phyloP scores from a whole-genome alignment of 2,329 filamentous ascomycete species.

The Magnaporthiopsis incrustans region DNA sequence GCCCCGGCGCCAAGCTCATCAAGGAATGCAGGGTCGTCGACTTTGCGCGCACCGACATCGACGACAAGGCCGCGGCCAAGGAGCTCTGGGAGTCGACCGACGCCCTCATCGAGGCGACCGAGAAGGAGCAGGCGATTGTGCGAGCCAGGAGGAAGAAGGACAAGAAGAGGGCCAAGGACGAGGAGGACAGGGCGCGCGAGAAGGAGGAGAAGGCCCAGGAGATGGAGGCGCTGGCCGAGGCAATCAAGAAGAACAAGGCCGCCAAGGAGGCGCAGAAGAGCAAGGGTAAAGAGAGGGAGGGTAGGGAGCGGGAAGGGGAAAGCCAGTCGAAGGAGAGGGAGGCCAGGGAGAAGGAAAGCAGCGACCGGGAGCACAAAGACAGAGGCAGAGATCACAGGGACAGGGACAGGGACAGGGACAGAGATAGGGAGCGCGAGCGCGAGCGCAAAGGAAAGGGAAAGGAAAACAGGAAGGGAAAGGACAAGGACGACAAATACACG shows the following conservation, averaged over 20 bases:
- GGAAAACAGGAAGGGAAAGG: not conserved
- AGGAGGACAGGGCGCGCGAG: slow-evolving; percentile 22
- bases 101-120: slow-evolving; percentile 68
- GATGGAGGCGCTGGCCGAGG: slow-evolving; percentile 30
- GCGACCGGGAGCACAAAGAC: not conserved
- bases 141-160: slow-evolving; percentile 33
- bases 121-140: slow-evolving; percentile 67
- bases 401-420: not conserved
- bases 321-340: slow-evolving; percentile 11
- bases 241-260: slow-evolving; percentile 34
- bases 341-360: slow-evolving; percentile 1
- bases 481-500: not conserved
- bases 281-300: slow-evolving; percentile 21
- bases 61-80: slow-evolving; percentile 73
- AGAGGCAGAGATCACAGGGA: not conserved
- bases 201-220: slow-evolving; percentile 26
- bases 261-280: slow-evolving; percentile 22
- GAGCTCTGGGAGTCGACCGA: slow-evolving; percentile 87
- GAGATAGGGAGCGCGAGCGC: not conserved
- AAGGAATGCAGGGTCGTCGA: slow-evolving; percentile 82
- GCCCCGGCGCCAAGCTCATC: slow-evolving; percentile 61
- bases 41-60: slow-evolving; percentile 63
- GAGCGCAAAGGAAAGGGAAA: slow-evolving; percentile 3
- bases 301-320: slow-evolving; percentile 11
- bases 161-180: slow-evolving; percentile 23